Evolutionary conservation across 495 filamentous ascomycete genomes (phyloP).

Genomic region (Hyaloscypha bicolor): DNA sequence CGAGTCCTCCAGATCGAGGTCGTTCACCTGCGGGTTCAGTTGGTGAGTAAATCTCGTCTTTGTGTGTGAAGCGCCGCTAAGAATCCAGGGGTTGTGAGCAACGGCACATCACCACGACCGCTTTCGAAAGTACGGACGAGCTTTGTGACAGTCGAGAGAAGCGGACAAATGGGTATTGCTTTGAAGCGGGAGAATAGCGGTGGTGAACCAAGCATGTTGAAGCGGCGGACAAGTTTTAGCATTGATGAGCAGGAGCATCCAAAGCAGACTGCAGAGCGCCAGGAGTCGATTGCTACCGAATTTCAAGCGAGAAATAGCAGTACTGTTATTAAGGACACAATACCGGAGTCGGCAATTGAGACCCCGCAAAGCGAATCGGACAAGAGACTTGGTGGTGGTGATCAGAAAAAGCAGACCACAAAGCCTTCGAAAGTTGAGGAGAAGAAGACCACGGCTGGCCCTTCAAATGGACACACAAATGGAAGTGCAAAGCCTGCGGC

Average conservation of each 20-base stretch:
- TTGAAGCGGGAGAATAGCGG: constrained; percentile 30
- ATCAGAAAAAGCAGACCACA: constrained; percentile 9
- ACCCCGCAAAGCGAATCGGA: constrained; percentile 29
- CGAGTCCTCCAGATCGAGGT: constrained; percentile 57
- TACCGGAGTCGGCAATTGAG: constrained; percentile 29
- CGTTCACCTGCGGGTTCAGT: constrained; percentile 31
- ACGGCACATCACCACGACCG: constrained; percentile 53
- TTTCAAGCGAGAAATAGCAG: constrained; percentile 22
- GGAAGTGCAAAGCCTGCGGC: constrained; percentile 30
- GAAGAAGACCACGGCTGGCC: constrained; percentile 14
- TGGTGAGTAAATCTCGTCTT: constrained; percentile 21
- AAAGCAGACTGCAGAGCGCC: constrained; percentile 21
- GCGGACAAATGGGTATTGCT: constrained; percentile 48
- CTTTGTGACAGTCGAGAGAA: constrained; percentile 78
- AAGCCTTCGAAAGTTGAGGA: constrained; percentile 13
- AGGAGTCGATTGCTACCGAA: constrained; percentile 24
- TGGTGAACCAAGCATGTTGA: constrained; percentile 27
- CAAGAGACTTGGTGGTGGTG: constrained; percentile 14
- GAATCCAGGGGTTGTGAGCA: constrained; percentile 18
- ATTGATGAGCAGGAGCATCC: constrained; percentile 28
- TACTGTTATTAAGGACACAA: constrained; percentile 21
- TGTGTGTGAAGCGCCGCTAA: constrained; percentile 17
- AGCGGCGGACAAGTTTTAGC: constrained; percentile 33
- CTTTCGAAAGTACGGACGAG: constrained; percentile 80
- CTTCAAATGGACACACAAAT: constrained; percentile 27